Evolutionary conservation across 176 grass and related monocot species (phyloP).

Genomic region (Ampelocalamus luodianensis): DNA sequence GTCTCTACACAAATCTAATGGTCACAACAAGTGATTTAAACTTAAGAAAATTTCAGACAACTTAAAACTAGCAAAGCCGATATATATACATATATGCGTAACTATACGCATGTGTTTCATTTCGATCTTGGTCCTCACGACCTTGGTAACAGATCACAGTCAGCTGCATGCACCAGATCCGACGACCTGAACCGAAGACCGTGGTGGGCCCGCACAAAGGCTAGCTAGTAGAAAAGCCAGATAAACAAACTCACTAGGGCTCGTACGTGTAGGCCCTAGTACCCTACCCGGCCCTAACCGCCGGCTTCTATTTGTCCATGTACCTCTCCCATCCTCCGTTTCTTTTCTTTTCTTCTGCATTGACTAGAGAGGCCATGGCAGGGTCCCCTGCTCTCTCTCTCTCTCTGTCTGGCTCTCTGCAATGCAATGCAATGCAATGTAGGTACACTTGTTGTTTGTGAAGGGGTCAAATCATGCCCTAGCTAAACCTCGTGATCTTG

Average conservation of each 20-base stretch:
- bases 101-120: too few relatives aligned
- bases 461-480: background rate
- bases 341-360: too few relatives aligned
- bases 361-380: too few relatives aligned
- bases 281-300: background rate
- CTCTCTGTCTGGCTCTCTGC: too few relatives aligned
- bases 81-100: too few relatives aligned
- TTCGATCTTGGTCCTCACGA: too few relatives aligned
- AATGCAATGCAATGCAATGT: too few relatives aligned
- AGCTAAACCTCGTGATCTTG: background rate
- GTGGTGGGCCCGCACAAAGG: background rate
- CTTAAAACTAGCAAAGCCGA: too few relatives aligned
- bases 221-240: conserved; percentile 15
- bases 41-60: too few relatives aligned
- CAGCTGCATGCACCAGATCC: background rate
- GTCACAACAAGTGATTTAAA: too few relatives aligned
- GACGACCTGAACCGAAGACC: background rate
- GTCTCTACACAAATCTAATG: too few relatives aligned
- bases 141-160: background rate
- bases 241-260: background rate
- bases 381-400: too few relatives aligned
- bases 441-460: background rate
- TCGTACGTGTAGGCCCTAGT: background rate
- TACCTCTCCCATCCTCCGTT: background rate
- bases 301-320: background rate